These are phyloP conservation scores for Ilyonectria sp. DNA, from an alignment of 2,329 filamentous ascomycete species.

Conservation along the genomic window DNA sequence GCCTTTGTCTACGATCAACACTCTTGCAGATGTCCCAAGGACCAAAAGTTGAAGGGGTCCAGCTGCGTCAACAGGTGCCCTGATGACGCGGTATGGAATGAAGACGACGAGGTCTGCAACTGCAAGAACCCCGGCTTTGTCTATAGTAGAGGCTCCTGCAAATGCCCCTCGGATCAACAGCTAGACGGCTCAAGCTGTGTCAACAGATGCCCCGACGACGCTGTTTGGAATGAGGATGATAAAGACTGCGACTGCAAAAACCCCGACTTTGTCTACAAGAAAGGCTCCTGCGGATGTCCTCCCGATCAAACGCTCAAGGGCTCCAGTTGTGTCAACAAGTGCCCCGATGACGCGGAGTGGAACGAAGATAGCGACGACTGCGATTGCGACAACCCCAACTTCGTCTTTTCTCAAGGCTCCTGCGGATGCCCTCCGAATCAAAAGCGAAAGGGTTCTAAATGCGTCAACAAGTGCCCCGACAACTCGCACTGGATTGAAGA, in stretches of 20 bases:
- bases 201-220: not conserved
- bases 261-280: not conserved
- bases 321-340: not conserved
- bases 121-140: conserved; percentile 1
- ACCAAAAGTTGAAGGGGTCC: not conserved
- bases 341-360: not conserved
- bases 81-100: not conserved
- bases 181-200: not conserved
- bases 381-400: not conserved
- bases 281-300: not conserved
- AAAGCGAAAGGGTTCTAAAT: not conserved
- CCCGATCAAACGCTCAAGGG: not conserved
- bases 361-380: not conserved
- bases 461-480: not conserved
- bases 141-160: not conserved
- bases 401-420: not conserved
- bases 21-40: not conserved
- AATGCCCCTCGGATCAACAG: not conserved
- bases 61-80: not conserved
- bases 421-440: not conserved
- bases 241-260: conserved; percentile 3
- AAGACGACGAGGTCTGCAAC: not conserved
- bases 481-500: not conserved
- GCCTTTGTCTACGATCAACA: not conserved
- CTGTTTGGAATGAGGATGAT: not conserved